phyloP scores from a whole-genome alignment of 352 stramenopile genomes.

The Phytopythium boreale region DNA sequence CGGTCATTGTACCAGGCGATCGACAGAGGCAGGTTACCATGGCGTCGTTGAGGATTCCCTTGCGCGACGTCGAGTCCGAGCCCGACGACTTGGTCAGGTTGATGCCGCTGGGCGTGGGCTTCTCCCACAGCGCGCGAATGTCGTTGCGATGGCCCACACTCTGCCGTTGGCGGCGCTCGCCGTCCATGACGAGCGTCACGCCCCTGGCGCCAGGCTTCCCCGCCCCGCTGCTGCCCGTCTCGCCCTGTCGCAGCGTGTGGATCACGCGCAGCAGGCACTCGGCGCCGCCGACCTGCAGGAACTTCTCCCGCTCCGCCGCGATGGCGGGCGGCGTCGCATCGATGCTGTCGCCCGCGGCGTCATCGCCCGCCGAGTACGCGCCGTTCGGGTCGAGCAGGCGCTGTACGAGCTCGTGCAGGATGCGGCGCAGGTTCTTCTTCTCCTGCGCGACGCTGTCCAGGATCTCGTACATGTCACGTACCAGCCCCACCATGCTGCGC shows the following conservation, averaged over 20 bases:
- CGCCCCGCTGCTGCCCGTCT: constrained; percentile 17
- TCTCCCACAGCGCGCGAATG: constrained; percentile 56
- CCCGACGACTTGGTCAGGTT: constrained; percentile 30
- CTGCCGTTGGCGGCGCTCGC: constrained; percentile 22
- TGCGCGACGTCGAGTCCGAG: constrained; percentile 41
- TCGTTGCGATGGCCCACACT: constrained; percentile 38
- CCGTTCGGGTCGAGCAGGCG: constrained; percentile 65
- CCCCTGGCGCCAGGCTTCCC: constrained; percentile 15
- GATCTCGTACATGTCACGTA: constrained; percentile 72
- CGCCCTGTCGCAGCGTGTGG: constrained; percentile 58
- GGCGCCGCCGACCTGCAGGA: constrained; percentile 67
- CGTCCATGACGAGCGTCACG: constrained; percentile 35
- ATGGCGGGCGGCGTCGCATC: constrained; percentile 35
- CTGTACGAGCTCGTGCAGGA: constrained; percentile 74
- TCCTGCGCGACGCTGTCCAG: constrained; percentile 41
- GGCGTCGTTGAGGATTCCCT: constrained; percentile 66
- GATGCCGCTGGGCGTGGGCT: constrained; percentile 29
- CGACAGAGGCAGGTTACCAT: constrained; percentile 28
- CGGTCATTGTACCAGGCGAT: background rate
- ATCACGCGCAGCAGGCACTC: constrained; percentile 76
- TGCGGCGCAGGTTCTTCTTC: constrained; percentile 49
- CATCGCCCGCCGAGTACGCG: constrained; percentile 28
- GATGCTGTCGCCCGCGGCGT: constrained; percentile 6
- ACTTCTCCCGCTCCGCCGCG: constrained; percentile 52
- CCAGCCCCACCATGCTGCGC: constrained; percentile 42